A percentile compares a stretch with the other conserved stretches of the same genome.
These are phyloP conservation scores for Zygosaccharomyces lentus DNA, from an alignment of 805 yeast species.

Conservation along the genomic window DNA sequence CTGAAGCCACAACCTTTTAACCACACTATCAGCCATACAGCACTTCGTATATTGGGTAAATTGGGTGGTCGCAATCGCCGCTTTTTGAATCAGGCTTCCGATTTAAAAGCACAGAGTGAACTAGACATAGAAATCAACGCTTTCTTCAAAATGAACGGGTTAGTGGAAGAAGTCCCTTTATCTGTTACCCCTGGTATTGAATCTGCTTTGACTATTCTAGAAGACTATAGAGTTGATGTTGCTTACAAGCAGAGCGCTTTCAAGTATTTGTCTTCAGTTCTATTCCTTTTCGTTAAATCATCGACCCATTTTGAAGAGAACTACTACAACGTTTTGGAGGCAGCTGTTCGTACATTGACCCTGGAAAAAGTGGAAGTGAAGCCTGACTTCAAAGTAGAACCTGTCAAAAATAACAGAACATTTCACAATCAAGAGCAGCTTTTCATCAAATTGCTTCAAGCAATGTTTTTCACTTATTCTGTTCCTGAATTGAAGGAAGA, in stretches of 20 bases:
- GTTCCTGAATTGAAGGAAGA: slow-evolving; percentile 67
- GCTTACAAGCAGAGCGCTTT: slow-evolving; percentile 78
- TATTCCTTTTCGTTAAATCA: slow-evolving; percentile 58
- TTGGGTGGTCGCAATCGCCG: slow-evolving; percentile 93
- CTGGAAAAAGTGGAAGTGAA: slow-evolving; percentile 27
- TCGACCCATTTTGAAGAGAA: slow-evolving; percentile 39
- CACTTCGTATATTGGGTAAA: slow-evolving; percentile 88
- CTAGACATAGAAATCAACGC: slow-evolving; percentile 70
- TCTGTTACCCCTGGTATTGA: slow-evolving; percentile 80
- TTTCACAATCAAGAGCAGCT: slow-evolving; percentile 62
- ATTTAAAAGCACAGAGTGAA: slow-evolving; percentile 49
- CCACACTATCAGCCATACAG: slow-evolving; percentile 93
- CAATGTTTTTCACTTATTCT: slow-evolving; percentile 71
- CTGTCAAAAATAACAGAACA: slow-evolving; percentile 45
- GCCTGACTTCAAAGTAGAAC: slow-evolving; percentile 39
- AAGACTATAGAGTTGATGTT: slow-evolving; percentile 51
- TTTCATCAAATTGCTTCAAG: slow-evolving; percentile 58
- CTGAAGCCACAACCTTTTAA: slow-evolving; percentile 88
- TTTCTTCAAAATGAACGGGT: slow-evolving; percentile 65
- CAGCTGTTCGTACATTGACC: slow-evolving; percentile 44
- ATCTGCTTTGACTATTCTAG: slow-evolving; percentile 71
- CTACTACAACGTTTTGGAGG: slow-evolving; percentile 42
- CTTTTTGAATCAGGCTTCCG: slow-evolving; percentile 70
- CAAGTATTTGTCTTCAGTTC: slow-evolving; percentile 59
- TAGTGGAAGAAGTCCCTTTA: slow-evolving; percentile 57